phyloP scores from a whole-genome alignment of 306 rosid genomes.

The Fagus crenata region DNA sequence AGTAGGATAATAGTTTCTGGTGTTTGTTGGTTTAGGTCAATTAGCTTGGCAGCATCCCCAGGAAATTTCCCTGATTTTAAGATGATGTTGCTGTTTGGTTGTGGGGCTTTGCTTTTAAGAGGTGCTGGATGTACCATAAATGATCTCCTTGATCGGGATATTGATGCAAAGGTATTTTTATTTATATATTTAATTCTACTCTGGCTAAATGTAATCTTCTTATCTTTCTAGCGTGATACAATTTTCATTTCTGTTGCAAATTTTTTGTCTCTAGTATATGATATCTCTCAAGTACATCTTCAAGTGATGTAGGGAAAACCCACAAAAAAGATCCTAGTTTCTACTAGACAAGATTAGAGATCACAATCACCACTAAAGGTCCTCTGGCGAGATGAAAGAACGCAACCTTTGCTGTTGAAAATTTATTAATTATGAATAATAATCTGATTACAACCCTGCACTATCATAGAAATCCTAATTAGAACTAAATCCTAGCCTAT shows the following conservation, averaged over 20 bases:
- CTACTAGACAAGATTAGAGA: too few species aligned
- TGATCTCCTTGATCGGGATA: slow-evolving; percentile 82
- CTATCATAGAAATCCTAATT: too few species aligned
- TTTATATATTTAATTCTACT: background rate
- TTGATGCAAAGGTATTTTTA: slow-evolving; percentile 62
- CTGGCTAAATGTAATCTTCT: background rate
- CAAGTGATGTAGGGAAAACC: background rate
- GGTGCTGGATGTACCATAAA: slow-evolving; percentile 89
- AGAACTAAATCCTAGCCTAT: too few species aligned
- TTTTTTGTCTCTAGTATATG: background rate
- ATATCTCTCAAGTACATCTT: background rate
- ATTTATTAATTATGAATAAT: too few species aligned
- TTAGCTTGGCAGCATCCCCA: slow-evolving; percentile 73
- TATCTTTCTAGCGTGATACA: background rate
- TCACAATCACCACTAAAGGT: too few species aligned
- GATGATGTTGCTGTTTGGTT: slow-evolving; percentile 70
- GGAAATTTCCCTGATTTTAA: slow-evolving; percentile 81
- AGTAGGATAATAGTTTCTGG: background rate
- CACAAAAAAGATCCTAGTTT: too few species aligned
- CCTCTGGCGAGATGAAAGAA: too few species aligned
- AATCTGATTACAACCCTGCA: too few species aligned
- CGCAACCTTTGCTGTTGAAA: too few species aligned
- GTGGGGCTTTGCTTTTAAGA: slow-evolving; percentile 82
- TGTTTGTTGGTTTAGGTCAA: slow-evolving; percentile 60
- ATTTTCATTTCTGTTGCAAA: background rate